Percentiles rank a stretch among this genome's conserved stretches.
Conservation (phyloP, 1,284 basidiomycete genomes). For the Trichosporon ovoides region DNA sequence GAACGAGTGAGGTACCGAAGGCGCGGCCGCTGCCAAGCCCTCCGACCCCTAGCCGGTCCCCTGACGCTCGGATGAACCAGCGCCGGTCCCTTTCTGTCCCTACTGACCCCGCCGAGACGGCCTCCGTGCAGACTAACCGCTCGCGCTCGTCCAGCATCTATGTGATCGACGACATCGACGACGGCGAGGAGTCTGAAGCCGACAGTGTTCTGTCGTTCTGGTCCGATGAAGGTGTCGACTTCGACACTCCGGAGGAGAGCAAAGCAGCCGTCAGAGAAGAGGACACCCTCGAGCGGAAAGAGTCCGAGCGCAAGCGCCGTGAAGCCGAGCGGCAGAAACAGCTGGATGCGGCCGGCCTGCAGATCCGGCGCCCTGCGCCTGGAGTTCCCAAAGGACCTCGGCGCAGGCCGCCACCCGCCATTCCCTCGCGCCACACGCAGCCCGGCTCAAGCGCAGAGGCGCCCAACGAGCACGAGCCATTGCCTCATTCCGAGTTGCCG, state of each 20-base stretch:
- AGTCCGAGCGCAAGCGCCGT: slow-evolving; percentile 59
- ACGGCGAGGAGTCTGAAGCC: slow-evolving; percentile 32
- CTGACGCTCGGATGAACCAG: background rate
- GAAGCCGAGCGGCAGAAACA: slow-evolving; percentile 73
- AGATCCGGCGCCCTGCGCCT: slow-evolving; percentile 53
- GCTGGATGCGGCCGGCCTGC: slow-evolving; percentile 78
- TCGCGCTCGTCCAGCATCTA: slow-evolving; percentile 6
- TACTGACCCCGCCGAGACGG: background rate
- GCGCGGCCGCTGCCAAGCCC: too few relatives aligned
- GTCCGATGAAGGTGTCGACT: slow-evolving; percentile 39
- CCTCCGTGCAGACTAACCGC: background rate
- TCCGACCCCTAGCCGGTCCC: too few relatives aligned
- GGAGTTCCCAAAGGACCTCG: slow-evolving; percentile 16
- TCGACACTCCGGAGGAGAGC: slow-evolving; percentile 20
- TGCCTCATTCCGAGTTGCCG: background rate
- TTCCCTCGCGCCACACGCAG: background rate
- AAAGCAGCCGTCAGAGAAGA: slow-evolving; percentile 50
- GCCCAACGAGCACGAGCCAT: background rate
- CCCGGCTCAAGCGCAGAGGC: too few relatives aligned
- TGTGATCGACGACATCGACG: slow-evolving; percentile 26
- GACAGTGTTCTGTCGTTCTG: slow-evolving; percentile 40
- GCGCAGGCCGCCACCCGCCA: slow-evolving; percentile 10
- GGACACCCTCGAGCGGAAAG: slow-evolving; percentile 41
- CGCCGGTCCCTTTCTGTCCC: background rate
- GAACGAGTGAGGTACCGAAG: too few relatives aligned